Base-by-base conservation (phyloP, 768 basidiomycete genomes). In the Tephrocybe rancida region DNA sequence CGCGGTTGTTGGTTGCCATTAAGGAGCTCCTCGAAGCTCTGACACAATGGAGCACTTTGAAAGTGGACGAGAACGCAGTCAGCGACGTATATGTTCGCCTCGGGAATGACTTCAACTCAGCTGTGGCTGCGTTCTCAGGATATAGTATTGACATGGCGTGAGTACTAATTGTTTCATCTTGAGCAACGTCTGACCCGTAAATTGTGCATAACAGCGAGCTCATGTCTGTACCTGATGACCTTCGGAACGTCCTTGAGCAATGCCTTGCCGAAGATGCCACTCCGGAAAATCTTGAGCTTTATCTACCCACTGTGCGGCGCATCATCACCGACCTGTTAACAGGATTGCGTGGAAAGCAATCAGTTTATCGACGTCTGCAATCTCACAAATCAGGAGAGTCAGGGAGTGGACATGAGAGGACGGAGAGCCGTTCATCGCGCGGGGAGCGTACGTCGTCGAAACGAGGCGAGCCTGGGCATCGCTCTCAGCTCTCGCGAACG, bases 41-140 rank as follows among this genome's bases (percentile, higher is more conserved):
- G 50, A 92, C 90, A 5, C 74, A 82, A 73, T 97, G 94, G 94
- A 91, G 90, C 68, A 77, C 77, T 54, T 70, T 81, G 55, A 79
- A 84, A 62, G 79, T 89, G 62, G 77, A 84, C 52, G 94, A 96
- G 66, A 73, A 70, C 38, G 79, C 90, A 60, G 94, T 99, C 66
- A 97, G 95, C 78, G 93, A 98, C 70, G 91, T 97, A 49, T 99
- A 99, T 70, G 97, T 99, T 49, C 84, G 86, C 50, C 78, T 99
- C 21, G 97, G 97, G 21, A 98, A 98, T 70, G 95, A 97, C 67
- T 98, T 99, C 77, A 98, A 98, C 66, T 83, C 85, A 14, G 95
- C 95, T 9, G 92, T 95, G 34, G 83, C 88, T 48, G 93, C 95
- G 1, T 99, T 99, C 67, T 81, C 82, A 2, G 75, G 81, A 11